phyloP scores from a whole-genome alignment of 2,329 filamentous ascomycete species.

The Ploettnerulaceae sp. region DNA sequence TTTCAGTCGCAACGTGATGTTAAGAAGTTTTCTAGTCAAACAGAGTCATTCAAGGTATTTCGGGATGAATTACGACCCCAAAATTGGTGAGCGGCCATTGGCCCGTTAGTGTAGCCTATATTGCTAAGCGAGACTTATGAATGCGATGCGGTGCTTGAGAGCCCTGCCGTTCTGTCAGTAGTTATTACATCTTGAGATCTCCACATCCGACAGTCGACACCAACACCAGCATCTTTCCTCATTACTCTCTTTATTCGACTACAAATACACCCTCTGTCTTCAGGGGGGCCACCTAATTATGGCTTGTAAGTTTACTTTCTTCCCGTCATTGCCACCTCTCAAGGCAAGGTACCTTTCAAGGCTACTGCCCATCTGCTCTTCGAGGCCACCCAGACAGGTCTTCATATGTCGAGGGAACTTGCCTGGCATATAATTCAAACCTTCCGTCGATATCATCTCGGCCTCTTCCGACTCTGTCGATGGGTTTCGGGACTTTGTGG shows the following conservation, averaged over 20 bases:
- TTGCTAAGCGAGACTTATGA: not conserved
- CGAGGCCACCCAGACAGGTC: conserved; percentile 19
- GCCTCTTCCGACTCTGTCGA: conserved; percentile 8
- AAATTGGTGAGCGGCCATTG: not conserved
- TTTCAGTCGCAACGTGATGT: not conserved
- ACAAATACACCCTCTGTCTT: conserved; percentile 20
- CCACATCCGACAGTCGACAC: not conserved
- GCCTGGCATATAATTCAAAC: conserved; percentile 11
- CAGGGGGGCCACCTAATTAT: conserved; percentile 31
- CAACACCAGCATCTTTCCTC: conserved; percentile 17
- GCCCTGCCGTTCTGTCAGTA: not conserved
- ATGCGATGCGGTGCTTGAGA: too few species aligned
- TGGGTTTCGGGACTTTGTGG: conserved; percentile 12
- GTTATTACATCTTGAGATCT: not conserved
- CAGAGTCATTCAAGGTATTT: conserved; percentile 2
- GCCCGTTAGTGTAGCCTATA: not conserved
- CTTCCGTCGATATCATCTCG: conserved; percentile 4
- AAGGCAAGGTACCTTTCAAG: conserved; percentile 15
- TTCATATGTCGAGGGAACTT: conserved; percentile 18
- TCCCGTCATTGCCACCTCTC: conserved; percentile 12
- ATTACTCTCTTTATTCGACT: conserved; percentile 18
- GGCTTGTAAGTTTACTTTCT: conserved; percentile 37
- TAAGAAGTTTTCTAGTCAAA: not conserved
- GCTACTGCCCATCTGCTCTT: conserved; percentile 28
- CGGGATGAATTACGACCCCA: not conserved